phyloP scores from a whole-genome alignment of 1,284 basidiomycete genomes.

The Ustilago bromivora region DNA sequence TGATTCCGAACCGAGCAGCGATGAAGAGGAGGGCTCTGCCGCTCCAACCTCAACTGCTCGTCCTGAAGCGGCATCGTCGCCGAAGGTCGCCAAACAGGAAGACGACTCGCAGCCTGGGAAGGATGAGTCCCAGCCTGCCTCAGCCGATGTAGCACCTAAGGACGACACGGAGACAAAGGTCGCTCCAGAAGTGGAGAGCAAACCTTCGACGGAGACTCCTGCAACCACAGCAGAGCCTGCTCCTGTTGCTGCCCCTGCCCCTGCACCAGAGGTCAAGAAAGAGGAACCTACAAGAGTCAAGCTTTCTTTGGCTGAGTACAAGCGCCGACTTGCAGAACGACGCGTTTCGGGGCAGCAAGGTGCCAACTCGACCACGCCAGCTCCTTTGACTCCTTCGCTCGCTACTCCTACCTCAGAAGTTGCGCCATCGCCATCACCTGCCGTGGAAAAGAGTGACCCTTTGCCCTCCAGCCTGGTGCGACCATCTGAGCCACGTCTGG shows the following conservation, averaged over 20 bases:
- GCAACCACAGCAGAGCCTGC: not conserved
- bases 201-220: not conserved
- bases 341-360: conserved; percentile 51
- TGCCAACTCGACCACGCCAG: conserved; percentile 8
- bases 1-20: conserved; percentile 35
- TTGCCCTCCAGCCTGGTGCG: conserved; percentile 7
- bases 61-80: conserved; percentile 7
- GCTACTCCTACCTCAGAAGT: conserved; percentile 30
- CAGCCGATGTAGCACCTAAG: not conserved
- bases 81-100: conserved; percentile 7
- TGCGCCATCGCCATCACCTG: conserved; percentile 30
- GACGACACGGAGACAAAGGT: not conserved
- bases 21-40: conserved; percentile 18
- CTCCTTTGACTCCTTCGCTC: conserved; percentile 21
- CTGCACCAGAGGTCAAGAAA: conserved; percentile 44
- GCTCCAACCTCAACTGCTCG: not conserved
- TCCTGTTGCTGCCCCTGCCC: conserved; percentile 4
- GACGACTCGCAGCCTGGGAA: not conserved
- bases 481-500: conserved; percentile 17
- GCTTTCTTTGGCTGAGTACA: conserved; percentile 67
- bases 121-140: not conserved
- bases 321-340: conserved; percentile 63
- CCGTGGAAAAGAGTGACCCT: conserved; percentile 25
- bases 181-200: not conserved
- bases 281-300: conserved; percentile 56